phyloP scores from a whole-genome alignment of 257 asterid genomes.

The Buddleja alternifolia region DNA sequence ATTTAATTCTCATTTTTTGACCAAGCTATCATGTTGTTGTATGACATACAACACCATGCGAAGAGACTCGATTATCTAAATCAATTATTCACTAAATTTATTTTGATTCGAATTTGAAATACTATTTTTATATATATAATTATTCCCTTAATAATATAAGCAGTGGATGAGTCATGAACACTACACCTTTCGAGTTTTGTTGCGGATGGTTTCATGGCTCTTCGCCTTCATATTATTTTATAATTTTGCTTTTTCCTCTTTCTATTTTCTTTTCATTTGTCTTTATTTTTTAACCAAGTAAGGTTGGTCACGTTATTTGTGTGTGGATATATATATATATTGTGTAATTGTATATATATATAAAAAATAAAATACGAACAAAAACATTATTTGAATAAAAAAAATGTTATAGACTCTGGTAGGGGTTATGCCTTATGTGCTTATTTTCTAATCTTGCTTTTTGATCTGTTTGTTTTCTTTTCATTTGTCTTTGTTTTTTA shows the following conservation, averaged over 20 bases:
- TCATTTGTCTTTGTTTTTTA: no score
- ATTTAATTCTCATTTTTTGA: neutral
- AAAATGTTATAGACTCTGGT: no score
- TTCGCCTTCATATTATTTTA: neutral
- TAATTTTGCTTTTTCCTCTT: neutral
- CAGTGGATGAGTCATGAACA: neutral
- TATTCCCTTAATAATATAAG: neutral
- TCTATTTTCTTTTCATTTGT: neutral
- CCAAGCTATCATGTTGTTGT: neutral
- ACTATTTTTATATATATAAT: neutral
- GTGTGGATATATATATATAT: no score
- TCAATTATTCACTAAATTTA: neutral
- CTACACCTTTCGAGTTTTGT: neutral
- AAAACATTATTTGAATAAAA: no score
- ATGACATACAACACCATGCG: conserved; percentile 29
- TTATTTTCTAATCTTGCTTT: no score
- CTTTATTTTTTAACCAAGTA: neutral
- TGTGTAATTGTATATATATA: no score
- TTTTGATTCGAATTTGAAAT: neutral
- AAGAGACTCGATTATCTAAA: neutral
- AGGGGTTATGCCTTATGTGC: no score
- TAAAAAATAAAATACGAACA: no score
- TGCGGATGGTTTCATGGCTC: neutral
- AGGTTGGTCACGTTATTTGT: no score
- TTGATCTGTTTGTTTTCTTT: no score